phyloP scores from a whole-genome alignment of 2,329 filamentous ascomycete species.

The Paecilomyces fulvus region DNA sequence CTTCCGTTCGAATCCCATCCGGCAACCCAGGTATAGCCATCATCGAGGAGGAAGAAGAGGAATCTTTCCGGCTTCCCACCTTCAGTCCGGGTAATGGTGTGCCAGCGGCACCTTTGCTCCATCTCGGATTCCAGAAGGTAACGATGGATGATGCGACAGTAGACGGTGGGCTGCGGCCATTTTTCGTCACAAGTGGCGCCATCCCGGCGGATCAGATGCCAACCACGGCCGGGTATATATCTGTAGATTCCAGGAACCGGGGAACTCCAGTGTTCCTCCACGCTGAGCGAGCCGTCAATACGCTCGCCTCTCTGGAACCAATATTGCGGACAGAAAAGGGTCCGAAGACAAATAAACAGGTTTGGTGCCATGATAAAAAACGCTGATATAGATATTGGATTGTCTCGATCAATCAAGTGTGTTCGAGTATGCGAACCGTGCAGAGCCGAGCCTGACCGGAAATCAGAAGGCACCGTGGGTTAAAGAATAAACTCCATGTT shows the following conservation, averaged over 20 bases:
- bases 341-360: constrained; percentile 42
- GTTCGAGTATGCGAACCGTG: neutral
- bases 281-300: constrained; percentile 29
- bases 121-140: constrained; percentile 42
- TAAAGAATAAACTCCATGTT: constrained; percentile 11
- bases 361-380: constrained; percentile 40
- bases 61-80: constrained; percentile 31
- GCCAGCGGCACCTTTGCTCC: constrained; percentile 38
- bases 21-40: constrained; percentile 41
- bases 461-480: neutral
- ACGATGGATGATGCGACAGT: constrained; percentile 42
- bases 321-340: constrained; percentile 40
- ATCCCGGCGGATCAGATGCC: constrained; percentile 40
- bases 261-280: constrained; percentile 41
- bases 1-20: constrained; percentile 42
- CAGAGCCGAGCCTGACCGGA: neutral
- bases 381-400: constrained; percentile 1
- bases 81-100: constrained; percentile 29
- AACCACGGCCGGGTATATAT: constrained; percentile 42
- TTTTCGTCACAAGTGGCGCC: constrained; percentile 24
- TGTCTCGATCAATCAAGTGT: constrained; percentile 12
- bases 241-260: constrained; percentile 43
- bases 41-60: constrained; percentile 43
- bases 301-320: constrained; percentile 39
- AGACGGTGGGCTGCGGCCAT: constrained; percentile 31